Evolutionary conservation across 345 rosid genomes (phyloP), one percentile per base, ranked within the genome.

Genomic region (Gossypium arboreum): DNA sequence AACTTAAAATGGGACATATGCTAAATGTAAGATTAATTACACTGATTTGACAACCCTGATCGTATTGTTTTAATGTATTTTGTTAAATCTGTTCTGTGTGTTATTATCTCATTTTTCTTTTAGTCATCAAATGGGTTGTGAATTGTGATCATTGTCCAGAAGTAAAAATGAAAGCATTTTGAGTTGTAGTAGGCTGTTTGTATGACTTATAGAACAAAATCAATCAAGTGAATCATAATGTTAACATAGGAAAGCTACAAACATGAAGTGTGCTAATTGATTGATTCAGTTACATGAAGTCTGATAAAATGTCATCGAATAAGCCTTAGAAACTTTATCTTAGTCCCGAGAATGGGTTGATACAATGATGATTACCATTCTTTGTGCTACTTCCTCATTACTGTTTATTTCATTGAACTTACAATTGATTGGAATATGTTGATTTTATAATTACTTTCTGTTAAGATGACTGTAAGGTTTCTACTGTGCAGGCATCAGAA

Each of bases 11-110:
- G 67, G 76, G 72, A 24, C 78, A 60, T n/a, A 34, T 64, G 44
- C 80, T 58, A 86, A 76, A 70, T 2, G 94, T 93, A 89, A 88
- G 91, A 60, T 56, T 71, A 63, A 16, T 12, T 51, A 55, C 15
- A 59, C 24, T 54, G 27, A 22, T 66, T 66, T 66, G 34, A 45
- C 22, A 44, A 45, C 47, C 39, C 17, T 45, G 27, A 20, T 56
- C 60, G 4, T 56, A 20, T 43, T 72, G 24, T 72, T 56, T 0
- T 55, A 55, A 39, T 41, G 12, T 72, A 29, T 55, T 41, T 72
- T 56, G 39, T 18, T 39, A 25, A 34, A 54, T 54, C 24, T 55
- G 16, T 27, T 55, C 16, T 11, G 18, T 34, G 2, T 54, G 5
- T 71, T n/a, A 10, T 71, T 45, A 22, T 18, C n/a, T 44, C 71